A percentile compares a stretch with the other conserved stretches of the same genome.
Conservation (phyloP, 139 green algal genomes). For the Chlamydomonas sp. region DNA sequence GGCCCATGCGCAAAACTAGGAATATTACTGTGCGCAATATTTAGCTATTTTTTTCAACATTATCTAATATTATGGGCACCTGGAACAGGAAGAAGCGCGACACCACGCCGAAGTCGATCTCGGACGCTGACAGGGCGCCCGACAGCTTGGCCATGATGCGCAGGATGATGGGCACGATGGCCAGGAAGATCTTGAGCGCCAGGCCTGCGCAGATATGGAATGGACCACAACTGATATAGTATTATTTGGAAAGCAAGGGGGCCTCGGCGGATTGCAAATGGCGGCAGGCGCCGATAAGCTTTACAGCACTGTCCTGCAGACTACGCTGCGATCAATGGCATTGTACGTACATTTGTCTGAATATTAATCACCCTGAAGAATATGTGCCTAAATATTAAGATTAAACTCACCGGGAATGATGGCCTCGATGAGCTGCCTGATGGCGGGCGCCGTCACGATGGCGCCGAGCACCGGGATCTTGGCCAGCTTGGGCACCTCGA, state of each 20-base stretch:
- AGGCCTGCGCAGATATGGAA: slow-evolving; percentile 22
- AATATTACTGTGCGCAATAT: too few species aligned
- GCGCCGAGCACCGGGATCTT: slow-evolving; percentile 20
- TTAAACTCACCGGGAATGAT: slow-evolving; percentile 37
- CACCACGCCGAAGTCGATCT: slow-evolving; percentile 52
- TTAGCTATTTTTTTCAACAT: too few species aligned
- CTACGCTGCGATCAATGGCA: too few species aligned
- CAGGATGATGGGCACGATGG: slow-evolving; percentile 73
- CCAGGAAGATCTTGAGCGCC: slow-evolving; percentile 76
- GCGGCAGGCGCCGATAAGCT: too few species aligned
- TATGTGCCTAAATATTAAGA: too few species aligned
- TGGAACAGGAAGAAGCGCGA: slow-evolving; percentile 59
- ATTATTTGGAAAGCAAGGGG: too few species aligned
- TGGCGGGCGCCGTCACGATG: slow-evolving; percentile 40
- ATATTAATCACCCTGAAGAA: too few species aligned
- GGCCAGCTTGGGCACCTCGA: slow-evolving; percentile 43
- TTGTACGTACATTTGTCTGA: too few species aligned
- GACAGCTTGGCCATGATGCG: slow-evolving; percentile 58
- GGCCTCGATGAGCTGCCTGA: slow-evolving; percentile 51
- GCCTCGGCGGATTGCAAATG: too few species aligned
- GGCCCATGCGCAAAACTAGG: too few species aligned
- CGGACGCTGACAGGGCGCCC: slow-evolving; percentile 49
- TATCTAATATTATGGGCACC: background rate
- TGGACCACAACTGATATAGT: too few species aligned
- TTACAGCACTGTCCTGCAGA: too few species aligned